phyloP scores from a whole-genome alignment of 1,139 yeast genomes.

The Candida labiduridarum region DNA sequence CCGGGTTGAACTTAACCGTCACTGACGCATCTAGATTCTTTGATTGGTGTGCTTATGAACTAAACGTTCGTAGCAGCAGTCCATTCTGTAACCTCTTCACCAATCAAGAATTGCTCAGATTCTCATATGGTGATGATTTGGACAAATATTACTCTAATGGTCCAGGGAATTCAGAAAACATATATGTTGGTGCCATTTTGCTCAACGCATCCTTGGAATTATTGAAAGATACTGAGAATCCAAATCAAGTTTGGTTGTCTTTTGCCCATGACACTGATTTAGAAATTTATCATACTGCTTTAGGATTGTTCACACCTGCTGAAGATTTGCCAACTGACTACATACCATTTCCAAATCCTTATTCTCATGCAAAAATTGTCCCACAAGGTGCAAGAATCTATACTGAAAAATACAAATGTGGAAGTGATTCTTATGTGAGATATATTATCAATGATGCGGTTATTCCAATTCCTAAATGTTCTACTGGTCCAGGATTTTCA shows the following conservation, averaged over 20 bases:
- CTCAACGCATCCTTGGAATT: slow-evolving; percentile 51
- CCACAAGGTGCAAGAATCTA: slow-evolving; percentile 61
- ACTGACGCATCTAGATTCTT: slow-evolving; percentile 44
- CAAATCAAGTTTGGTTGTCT: slow-evolving; percentile 42
- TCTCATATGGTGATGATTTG: slow-evolving; percentile 49
- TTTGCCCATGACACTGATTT: slow-evolving; percentile 66
- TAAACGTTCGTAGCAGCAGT: slow-evolving; percentile 50
- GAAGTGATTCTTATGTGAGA: slow-evolving; percentile 45
- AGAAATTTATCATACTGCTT: slow-evolving; percentile 48
- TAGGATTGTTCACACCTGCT: slow-evolving; percentile 45
- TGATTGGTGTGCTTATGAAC: slow-evolving; percentile 55
- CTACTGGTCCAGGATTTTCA: slow-evolving; percentile 59
- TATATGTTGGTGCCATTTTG: slow-evolving; percentile 43
- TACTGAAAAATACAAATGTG: slow-evolving; percentile 50
- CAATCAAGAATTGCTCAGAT: slow-evolving; percentile 47
- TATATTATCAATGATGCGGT: slow-evolving; percentile 59
- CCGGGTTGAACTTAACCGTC: slow-evolving; percentile 39
- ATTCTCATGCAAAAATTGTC: slow-evolving; percentile 47
- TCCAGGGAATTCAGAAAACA: slow-evolving; percentile 38
- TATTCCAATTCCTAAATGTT: slow-evolving; percentile 51
- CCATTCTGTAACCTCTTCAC: slow-evolving; percentile 56
- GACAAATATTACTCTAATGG: slow-evolving; percentile 51
- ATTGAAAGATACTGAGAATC: slow-evolving; percentile 29
- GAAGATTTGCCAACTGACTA: slow-evolving; percentile 23
- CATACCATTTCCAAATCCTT: slow-evolving; percentile 41